Evolutionary conservation across 148 eudicot genomes (phyloP).

Genomic region (Tetragonia tetragonoides): DNA sequence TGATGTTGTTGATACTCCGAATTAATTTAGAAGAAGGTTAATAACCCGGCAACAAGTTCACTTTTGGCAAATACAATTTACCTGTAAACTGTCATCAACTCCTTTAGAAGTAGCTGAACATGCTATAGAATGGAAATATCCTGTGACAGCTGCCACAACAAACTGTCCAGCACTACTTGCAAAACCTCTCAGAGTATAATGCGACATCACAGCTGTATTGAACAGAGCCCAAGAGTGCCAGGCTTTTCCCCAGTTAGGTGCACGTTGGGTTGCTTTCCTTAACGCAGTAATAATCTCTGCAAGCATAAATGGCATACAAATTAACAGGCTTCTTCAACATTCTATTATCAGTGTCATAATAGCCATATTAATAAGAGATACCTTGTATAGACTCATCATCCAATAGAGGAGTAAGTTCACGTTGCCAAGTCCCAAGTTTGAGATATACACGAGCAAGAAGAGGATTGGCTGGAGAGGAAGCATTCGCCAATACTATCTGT

Average conservation of each 20-base stretch:
- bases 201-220: constrained; percentile 96
- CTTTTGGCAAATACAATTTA: constrained; percentile 26
- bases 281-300: constrained; percentile 74
- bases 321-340: neutral
- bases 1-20: neutral
- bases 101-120: constrained; percentile 95
- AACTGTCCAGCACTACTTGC: constrained; percentile 57
- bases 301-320: constrained; percentile 17
- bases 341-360: neutral
- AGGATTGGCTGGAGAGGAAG: constrained; percentile 46
- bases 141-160: constrained; percentile 95
- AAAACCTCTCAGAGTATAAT: constrained; percentile 71
- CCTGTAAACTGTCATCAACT: constrained; percentile 98
- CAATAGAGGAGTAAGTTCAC: constrained; percentile 71
- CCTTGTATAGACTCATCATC: constrained; percentile 78
- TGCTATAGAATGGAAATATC: constrained; percentile 97
- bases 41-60: neutral
- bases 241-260: constrained; percentile 85
- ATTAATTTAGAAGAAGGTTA: no score
- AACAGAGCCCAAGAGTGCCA: constrained; percentile 99
- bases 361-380: constrained; percentile 13
- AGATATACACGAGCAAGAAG: constrained; percentile 86
- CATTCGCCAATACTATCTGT: constrained; percentile 36
- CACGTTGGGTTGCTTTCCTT: constrained; percentile 70
- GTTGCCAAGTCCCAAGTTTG: constrained; percentile 82